Base-by-base conservation (phyloP, 2,329 filamentous ascomycete genomes). In the Nemania abortiva region DNA sequence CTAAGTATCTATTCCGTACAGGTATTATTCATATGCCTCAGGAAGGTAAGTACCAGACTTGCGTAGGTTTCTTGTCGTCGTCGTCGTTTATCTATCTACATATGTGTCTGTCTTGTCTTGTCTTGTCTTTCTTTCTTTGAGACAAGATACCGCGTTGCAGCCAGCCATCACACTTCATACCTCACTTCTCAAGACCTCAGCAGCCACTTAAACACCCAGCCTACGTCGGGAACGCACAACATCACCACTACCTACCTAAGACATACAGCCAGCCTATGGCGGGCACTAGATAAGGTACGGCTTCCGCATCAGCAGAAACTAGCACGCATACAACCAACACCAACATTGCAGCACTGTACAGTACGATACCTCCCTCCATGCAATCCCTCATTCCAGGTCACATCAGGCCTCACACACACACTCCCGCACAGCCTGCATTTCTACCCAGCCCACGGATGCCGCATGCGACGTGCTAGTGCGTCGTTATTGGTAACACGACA, bases 401-500 rank as follows among this genome's bases (percentile, higher is more conserved):
- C 61, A 31, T 68, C 55, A 49, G 64, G 64, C 60, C 61, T 70
- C 60, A 20, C 64, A 66, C 64, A 50, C 22, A 15, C 54, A 24
- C 31, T 39, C 22, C 34, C 49, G 49, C 56, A 34, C 27, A 24
- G 37, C 34, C 59, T 63, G 34, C 52, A 54, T 54, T 54, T 54
- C 52, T 54, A 54, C 52, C 67, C 67, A 67, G 64, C 52, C 62
- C 58, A 42, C 18, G 47, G 45, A 49, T 57, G 58, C 67, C 58
- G 63, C 60, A 67, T 68, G 64, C 67, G 64, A 47, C 61, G 20
- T 52, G 50, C 57, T 52, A 2, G 27, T 63, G 64, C 61, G 29
- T 60, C 39, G 56, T 37, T 63, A 61, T 60, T 71, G 61, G 67
- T 70, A 65, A 58, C 70, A 70, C 67, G 54, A 58, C 64, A 70